Base-by-base conservation (phyloP, 2,329 filamentous ascomycete species). In the Parastagonospora nodorum region DNA sequence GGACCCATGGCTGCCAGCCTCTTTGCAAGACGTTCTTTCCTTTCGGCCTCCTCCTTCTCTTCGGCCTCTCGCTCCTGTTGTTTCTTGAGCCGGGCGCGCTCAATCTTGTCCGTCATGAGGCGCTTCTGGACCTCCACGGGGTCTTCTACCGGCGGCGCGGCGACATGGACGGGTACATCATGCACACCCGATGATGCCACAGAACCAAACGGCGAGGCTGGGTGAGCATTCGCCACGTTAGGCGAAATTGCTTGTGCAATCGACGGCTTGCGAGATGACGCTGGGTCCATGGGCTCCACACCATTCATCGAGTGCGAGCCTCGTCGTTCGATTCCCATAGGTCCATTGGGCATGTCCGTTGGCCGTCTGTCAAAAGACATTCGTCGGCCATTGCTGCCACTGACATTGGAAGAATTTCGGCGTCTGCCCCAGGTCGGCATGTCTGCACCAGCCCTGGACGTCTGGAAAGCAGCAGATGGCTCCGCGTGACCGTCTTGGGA, bases 371-470 rank as follows among this genome's bases (percentile, higher is more conserved):
- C 77, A 58, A 82, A 77, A 1, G 84, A 86, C 77, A 82, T 81
- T 30, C 88, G 84, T 60, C 88, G 83, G 61, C 82, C 81, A 71
- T 91, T 96, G 51, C 89, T 89, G 48, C 90, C 92, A 71, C 92
- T 97, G 35, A 96, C 88, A 66, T 92, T 95, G 2, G 93, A 97
- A 12, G 93, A 97, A 50, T 89, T 89, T 56, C 93, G 87, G 54
- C 92, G 86, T 58, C 92, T 86, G 32, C 82, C 83, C 78, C 89
- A 92, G 2, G 84, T 80, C 10, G 78, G 73, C 31, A 73, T 75
- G 52, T 84, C 85, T 58, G 88, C 86, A 53, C 89, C 85, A 31
- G 83, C 83, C 53, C 91, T 84, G 60, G 84, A 85, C 4, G 90
- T 90, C 71, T 96, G 92, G 70, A 96, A 96, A 4, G 90, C 88